These are phyloP conservation scores for Debaryomyces robertsiae DNA, from an alignment of 1,139 yeast species.

Conservation along the genomic window DNA sequence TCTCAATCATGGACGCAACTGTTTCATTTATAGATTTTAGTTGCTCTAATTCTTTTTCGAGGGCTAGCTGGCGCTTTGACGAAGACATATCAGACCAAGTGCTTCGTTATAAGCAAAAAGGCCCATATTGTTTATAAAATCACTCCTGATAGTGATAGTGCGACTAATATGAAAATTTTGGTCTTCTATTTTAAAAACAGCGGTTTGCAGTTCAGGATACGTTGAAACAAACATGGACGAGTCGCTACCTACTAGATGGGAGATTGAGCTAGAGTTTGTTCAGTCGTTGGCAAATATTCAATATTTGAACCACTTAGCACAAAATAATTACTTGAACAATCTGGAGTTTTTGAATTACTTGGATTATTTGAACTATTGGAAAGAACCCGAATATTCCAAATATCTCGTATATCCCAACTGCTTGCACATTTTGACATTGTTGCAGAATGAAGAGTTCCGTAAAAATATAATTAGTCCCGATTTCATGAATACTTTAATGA, in stretches of 20 bases:
- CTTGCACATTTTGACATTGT: constrained; percentile 61
- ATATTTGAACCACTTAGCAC: constrained; percentile 74
- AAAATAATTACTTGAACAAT: constrained; percentile 65
- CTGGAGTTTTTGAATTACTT: constrained; percentile 64
- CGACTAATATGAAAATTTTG: constrained; percentile 1
- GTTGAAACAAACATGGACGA: constrained; percentile 16
- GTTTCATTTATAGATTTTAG: constrained; percentile 34
- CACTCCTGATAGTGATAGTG: constrained; percentile 4
- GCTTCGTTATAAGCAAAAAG: background rate
- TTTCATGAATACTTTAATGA: constrained; percentile 61
- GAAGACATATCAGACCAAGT: constrained; percentile 9
- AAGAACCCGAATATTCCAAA: constrained; percentile 63
- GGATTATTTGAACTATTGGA: constrained; percentile 74
- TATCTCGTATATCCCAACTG: constrained; percentile 75
- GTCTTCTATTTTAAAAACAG: too few species aligned
- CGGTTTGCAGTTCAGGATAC: too few species aligned
- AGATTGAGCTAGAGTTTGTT: constrained; percentile 78
- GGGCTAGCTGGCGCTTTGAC: constrained; percentile 31
- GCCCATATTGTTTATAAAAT: background rate
- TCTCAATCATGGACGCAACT: constrained; percentile 29
- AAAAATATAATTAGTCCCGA: constrained; percentile 57
- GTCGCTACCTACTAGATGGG: constrained; percentile 73
- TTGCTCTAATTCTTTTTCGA: constrained; percentile 42
- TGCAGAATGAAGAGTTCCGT: constrained; percentile 60
- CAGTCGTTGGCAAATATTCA: constrained; percentile 82